Conservation (phyloP, 345 rosid species). For the Pelargonium nanum region DNA sequence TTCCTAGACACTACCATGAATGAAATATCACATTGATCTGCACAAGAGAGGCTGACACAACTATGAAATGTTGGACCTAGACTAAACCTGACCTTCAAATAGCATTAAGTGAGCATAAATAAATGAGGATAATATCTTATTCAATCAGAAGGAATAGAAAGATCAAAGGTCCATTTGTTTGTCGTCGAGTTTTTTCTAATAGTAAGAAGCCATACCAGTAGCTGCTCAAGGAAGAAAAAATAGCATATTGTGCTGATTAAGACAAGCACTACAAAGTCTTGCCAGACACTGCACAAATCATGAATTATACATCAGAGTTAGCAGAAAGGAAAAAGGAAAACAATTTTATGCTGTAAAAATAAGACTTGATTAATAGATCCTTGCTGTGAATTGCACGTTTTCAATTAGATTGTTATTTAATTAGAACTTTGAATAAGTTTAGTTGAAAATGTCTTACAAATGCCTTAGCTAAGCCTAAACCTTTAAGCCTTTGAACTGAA, state of each 20-base stretch:
- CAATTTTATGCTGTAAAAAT: neutral
- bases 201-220: conserved; percentile 50
- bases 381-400: too few species aligned
- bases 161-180: neutral
- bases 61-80: too few species aligned
- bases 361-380: neutral
- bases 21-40: too few species aligned
- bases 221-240: conserved; percentile 93
- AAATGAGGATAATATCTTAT: too few species aligned
- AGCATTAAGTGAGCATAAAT: too few species aligned
- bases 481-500: neutral
- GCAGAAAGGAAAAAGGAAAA: neutral
- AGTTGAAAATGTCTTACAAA: neutral
- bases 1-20: too few species aligned
- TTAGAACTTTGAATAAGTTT: neutral
- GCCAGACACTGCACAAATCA: conserved; percentile 66
- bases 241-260: conserved; percentile 81
- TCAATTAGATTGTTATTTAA: too few species aligned
- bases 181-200: neutral
- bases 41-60: too few species aligned
- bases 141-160: conserved; percentile 4
- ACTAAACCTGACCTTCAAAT: too few species aligned
- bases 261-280: conserved; percentile 86
- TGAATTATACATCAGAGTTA: conserved; percentile 4
- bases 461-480: neutral